Percentiles rank a stretch among this genome's conserved stretches.
phyloP scores from a whole-genome alignment of 108 stramenopile genomes.

The Cyclostephanos tholiformis region DNA sequence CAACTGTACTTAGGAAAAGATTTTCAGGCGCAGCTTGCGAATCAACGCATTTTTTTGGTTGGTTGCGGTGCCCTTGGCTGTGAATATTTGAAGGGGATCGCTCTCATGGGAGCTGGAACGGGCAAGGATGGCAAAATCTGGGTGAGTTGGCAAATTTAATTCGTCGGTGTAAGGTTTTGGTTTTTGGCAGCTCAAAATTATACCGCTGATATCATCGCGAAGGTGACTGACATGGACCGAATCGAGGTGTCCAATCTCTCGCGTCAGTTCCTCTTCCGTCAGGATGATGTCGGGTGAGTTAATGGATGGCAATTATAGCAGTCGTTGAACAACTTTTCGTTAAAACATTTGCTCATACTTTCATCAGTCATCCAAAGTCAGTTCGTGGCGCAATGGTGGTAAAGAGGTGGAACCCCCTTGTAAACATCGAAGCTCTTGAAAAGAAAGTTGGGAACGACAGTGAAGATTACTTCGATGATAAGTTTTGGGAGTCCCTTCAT shows the following conservation, averaged over 20 bases:
- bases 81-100: conserved; percentile 89
- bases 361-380: conserved; percentile 63
- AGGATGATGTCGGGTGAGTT: conserved; percentile 75
- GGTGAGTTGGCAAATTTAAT: conserved; percentile 18
- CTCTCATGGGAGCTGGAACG: conserved; percentile 75
- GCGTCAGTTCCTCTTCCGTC: conserved; percentile 87
- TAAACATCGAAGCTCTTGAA: conserved; percentile 74
- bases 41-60: conserved; percentile 79
- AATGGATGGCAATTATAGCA: not conserved
- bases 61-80: conserved; percentile 90
- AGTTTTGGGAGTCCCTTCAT: conserved; percentile 81
- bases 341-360: not conserved
- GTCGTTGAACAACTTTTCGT: not conserved
- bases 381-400: conserved; percentile 72
- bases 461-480: conserved; percentile 80
- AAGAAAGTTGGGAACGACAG: conserved; percentile 73
- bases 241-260: conserved; percentile 87
- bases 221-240: conserved; percentile 87
- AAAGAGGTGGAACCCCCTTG: conserved; percentile 71
- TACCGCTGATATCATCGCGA: not conserved
- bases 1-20: conserved; percentile 2
- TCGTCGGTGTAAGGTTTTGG: not conserved
- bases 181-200: not conserved
- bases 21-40: conserved; percentile 65
- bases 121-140: conserved; percentile 69